phyloP scores from a whole-genome alignment of 257 asterid species.

The Solanum pinnatisectum region DNA sequence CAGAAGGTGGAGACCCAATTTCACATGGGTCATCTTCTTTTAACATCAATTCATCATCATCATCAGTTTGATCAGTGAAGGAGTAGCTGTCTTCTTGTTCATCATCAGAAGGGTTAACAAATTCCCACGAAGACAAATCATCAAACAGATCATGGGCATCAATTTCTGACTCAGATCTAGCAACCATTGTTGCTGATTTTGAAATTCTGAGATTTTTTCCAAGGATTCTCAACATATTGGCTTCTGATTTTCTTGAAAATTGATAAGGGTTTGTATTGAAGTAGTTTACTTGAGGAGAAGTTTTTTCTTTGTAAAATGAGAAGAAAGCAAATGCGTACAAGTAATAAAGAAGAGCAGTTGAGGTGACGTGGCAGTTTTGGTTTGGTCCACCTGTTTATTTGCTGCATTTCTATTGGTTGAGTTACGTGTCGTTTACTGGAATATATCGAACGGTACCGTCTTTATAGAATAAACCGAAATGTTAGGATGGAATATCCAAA shows the following conservation, averaged over 20 bases:
- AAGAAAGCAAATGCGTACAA: not conserved
- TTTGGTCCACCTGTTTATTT: not conserved
- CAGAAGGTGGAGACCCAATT: conserved; percentile 16
- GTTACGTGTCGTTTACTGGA: not conserved
- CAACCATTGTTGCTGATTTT: conserved; percentile 28
- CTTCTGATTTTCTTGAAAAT: not conserved
- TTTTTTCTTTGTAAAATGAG: not conserved
- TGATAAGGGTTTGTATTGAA: not conserved
- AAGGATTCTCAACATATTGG: conserved; percentile 22
- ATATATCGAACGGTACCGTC: not conserved
- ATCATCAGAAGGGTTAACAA: conserved; percentile 61
- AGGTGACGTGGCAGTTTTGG: not conserved
- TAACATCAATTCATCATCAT: not conserved
- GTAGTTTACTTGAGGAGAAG: not conserved
- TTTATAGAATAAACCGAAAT: not conserved
- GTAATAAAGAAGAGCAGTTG: not conserved
- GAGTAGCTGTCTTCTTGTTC: conserved; percentile 33
- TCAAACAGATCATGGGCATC: conserved; percentile 28
- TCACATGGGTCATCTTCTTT: conserved; percentile 3
- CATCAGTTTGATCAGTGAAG: conserved; percentile 21
- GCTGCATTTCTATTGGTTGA: not conserved
- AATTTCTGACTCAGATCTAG: conserved; percentile 16
- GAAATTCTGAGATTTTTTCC: conserved; percentile 14
- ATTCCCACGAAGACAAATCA: conserved; percentile 61
- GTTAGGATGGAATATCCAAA: not conserved